Evolutionary conservation across 1,139 yeast species (phyloP).

Genomic region (Neolecta irregularis): DNA sequence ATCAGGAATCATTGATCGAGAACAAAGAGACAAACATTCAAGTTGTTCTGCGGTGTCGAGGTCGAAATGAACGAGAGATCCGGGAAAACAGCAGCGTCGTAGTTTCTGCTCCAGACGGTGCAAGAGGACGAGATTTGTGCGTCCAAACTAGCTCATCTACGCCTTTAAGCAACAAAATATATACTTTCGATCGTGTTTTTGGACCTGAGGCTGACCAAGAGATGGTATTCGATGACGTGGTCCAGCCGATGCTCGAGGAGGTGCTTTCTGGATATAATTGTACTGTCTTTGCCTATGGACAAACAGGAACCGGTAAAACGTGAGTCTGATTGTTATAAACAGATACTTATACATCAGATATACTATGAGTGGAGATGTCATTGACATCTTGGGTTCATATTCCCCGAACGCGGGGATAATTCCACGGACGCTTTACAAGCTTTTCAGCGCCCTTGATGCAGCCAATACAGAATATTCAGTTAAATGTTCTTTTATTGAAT

Average conservation of each 20-base stretch:
- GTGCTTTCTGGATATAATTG: slow-evolving; percentile 37
- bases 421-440: slow-evolving; percentile 43
- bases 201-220: slow-evolving; percentile 62
- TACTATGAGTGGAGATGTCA: slow-evolving; percentile 66
- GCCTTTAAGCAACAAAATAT: slow-evolving; percentile 31
- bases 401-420: slow-evolving; percentile 41
- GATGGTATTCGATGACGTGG: slow-evolving; percentile 42
- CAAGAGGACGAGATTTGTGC: slow-evolving; percentile 19
- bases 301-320: slow-evolving; percentile 82
- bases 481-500: slow-evolving; percentile 53
- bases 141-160: slow-evolving; percentile 22
- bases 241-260: slow-evolving; percentile 43
- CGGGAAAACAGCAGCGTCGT: slow-evolving; percentile 58
- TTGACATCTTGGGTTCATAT: slow-evolving; percentile 16
- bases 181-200: slow-evolving; percentile 51
- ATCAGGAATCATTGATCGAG: too few species aligned
- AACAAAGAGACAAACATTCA: slow-evolving; percentile 36
- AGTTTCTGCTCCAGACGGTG: slow-evolving; percentile 25
- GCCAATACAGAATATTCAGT: slow-evolving; percentile 39
- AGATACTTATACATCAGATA: slow-evolving; percentile 21
- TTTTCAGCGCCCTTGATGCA: slow-evolving; percentile 33
- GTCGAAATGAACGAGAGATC: slow-evolving; percentile 57
- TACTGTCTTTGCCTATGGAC: slow-evolving; percentile 76
- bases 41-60: slow-evolving; percentile 82
- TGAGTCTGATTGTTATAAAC: slow-evolving; percentile 10